Percentiles rank a stretch among this genome's conserved stretches.
Conservation (phyloP, 2,329 filamentous ascomycete species). For the Spiromastix sp. region DNA sequence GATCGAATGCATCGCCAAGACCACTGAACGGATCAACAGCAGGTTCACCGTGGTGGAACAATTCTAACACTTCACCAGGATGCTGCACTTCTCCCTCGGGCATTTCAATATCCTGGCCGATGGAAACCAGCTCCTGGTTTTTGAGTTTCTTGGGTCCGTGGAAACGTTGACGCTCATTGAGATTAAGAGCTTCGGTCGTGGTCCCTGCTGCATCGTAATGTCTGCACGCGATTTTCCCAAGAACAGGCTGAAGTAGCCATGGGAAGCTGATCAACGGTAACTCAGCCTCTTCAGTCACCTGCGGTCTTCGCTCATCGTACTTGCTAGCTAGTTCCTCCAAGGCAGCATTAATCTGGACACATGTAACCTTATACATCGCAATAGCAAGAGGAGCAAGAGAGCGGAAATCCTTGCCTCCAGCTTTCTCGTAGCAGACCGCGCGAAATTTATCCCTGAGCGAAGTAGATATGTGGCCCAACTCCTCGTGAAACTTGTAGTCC, state of each 20-base stretch:
- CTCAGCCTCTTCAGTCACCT: constrained; percentile 15
- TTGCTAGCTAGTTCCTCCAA: constrained; percentile 36
- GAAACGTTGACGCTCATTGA: neutral
- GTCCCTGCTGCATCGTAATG: constrained; percentile 18
- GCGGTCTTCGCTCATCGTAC: constrained; percentile 9
- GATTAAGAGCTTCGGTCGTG: no score
- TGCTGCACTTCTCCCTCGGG: constrained; percentile 21
- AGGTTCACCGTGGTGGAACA: constrained; percentile 16
- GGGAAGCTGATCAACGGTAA: constrained; percentile 89
- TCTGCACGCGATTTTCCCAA: constrained; percentile 57
- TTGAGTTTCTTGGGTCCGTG: neutral
- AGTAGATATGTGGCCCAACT: constrained; percentile 58
- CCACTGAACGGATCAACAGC: constrained; percentile 7
- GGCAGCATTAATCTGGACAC: constrained; percentile 55
- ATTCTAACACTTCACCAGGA: constrained; percentile 25
- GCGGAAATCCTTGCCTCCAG: constrained; percentile 49
- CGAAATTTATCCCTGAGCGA: constrained; percentile 60
- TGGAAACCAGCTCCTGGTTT: neutral
- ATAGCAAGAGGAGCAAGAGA: constrained; percentile 62
- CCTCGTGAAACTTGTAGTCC: constrained; percentile 82
- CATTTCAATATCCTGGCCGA: constrained; percentile 19
- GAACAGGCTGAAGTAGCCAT: constrained; percentile 71
- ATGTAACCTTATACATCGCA: constrained; percentile 80
- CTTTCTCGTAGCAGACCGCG: constrained; percentile 53
- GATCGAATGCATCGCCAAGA: constrained; percentile 7